A percentile compares a stretch with the other conserved stretches of the same genome.
Conservation (phyloP, 768 basidiomycete species). For the Hebeloma cylindrosporum region DNA sequence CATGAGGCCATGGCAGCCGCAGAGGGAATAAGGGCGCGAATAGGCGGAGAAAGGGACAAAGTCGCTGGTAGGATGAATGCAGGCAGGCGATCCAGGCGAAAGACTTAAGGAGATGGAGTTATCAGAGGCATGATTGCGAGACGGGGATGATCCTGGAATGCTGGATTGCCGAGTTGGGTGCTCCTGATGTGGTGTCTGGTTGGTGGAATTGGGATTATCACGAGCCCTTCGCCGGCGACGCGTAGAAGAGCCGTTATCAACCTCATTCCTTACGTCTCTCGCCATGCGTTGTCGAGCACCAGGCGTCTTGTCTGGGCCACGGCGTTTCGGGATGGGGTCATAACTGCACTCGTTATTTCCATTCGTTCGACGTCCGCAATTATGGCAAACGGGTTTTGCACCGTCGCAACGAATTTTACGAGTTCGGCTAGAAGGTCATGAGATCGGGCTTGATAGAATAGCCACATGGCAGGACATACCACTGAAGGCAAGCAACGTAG, state of each 20-base stretch:
- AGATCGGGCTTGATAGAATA: constrained; percentile 4
- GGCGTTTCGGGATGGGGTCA: constrained; percentile 70
- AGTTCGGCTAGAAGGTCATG: constrained; percentile 50
- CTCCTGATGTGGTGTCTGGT: constrained; percentile 4
- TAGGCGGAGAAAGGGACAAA: constrained; percentile 18
- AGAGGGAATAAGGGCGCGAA: constrained; percentile 21
- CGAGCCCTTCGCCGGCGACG: constrained; percentile 38
- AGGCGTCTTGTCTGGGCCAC: constrained; percentile 79
- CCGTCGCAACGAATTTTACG: constrained; percentile 85
- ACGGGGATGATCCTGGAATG: neutral
- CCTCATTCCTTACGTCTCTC: constrained; percentile 38
- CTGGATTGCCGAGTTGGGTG: constrained; percentile 2
- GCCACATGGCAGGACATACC: constrained; percentile 41
- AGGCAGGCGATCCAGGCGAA: constrained; percentile 2
- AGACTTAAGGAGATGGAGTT: neutral
- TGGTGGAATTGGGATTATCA: constrained; percentile 14
- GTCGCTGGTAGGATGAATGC: constrained; percentile 1
- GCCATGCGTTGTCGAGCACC: constrained; percentile 71
- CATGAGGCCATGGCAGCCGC: constrained; percentile 31
- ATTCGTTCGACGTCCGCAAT: constrained; percentile 57
- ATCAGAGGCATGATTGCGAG: neutral
- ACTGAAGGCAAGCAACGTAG: constrained; percentile 78
- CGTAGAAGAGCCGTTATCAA: constrained; percentile 26
- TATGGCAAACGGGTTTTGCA: constrained; percentile 73
- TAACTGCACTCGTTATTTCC: constrained; percentile 57